phyloP scores from a whole-genome alignment of 1,284 basidiomycete species.

The Ceraceosorus guamensis region DNA sequence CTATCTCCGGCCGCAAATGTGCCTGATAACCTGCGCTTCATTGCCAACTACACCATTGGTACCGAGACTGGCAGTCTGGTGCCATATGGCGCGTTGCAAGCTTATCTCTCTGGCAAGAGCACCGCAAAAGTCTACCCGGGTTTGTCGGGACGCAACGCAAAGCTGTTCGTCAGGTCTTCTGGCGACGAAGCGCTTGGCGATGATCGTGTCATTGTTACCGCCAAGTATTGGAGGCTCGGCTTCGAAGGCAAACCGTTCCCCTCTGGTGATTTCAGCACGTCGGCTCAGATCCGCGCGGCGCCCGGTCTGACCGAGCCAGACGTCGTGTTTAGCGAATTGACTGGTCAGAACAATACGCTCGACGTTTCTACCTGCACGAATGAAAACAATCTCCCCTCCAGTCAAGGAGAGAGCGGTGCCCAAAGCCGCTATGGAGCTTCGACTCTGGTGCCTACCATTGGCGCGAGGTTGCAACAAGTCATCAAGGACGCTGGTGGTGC shows the following conservation, averaged over 20 bases:
- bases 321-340: slow-evolving; percentile 12
- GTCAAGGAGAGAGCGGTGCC: slow-evolving; percentile 9
- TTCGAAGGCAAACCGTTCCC: slow-evolving; percentile 13
- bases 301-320: slow-evolving; percentile 5
- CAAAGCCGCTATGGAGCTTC: slow-evolving; percentile 12
- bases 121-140: slow-evolving; percentile 8
- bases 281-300: slow-evolving; percentile 11
- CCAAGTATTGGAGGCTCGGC: slow-evolving; percentile 16
- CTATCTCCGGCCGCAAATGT: slow-evolving; percentile 6
- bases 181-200: slow-evolving; percentile 9
- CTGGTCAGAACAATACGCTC: slow-evolving; percentile 17
- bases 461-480: slow-evolving; percentile 6
- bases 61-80: slow-evolving; percentile 7
- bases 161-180: slow-evolving; percentile 12
- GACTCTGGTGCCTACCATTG: slow-evolving; percentile 12
- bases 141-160: background rate
- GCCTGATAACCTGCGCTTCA: slow-evolving; percentile 12
- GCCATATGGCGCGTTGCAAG: slow-evolving; percentile 20
- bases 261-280: slow-evolving; percentile 7
- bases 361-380: slow-evolving; percentile 15
- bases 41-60: slow-evolving; percentile 4
- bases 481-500: slow-evolving; percentile 6
- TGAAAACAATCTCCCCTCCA: slow-evolving; percentile 1
- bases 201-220: slow-evolving; percentile 20
- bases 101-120: slow-evolving; percentile 14